Conservation (phyloP, 1,284 basidiomycete species). For the Heliocybe sulcata region DNA sequence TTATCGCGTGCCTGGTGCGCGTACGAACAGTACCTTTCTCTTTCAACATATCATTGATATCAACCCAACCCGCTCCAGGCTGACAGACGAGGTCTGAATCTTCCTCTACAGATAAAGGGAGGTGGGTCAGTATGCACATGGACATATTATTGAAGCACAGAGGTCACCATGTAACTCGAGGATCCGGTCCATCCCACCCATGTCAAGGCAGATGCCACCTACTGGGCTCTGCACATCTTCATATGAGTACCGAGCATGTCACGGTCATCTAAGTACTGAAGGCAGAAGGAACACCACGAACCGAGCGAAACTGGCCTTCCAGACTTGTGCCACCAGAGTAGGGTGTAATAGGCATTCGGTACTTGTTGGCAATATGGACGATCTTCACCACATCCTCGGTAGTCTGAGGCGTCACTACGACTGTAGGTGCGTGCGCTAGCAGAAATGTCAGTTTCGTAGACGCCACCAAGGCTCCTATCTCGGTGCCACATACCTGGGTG, state of each 20-base stretch:
- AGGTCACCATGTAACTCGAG: slow-evolving; percentile 68
- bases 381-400: slow-evolving; percentile 56
- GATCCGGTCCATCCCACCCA: slow-evolving; percentile 82
- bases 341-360: slow-evolving; percentile 46
- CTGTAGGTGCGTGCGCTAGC: slow-evolving; percentile 62
- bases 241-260: not conserved
- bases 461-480: not conserved
- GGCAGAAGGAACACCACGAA: slow-evolving; percentile 23
- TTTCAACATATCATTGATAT: slow-evolving; percentile 71
- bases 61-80: slow-evolving; percentile 83
- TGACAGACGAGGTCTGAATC: slow-evolving; percentile 82
- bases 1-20: slow-evolving; percentile 1
- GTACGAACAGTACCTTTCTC: slow-evolving; percentile 39
- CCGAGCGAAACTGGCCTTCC: slow-evolving; percentile 55
- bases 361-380: slow-evolving; percentile 50
- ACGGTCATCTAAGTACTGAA: not conserved
- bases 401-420: slow-evolving; percentile 40
- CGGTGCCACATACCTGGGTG: slow-evolving; percentile 38
- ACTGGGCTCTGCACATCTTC: slow-evolving; percentile 30
- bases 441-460: slow-evolving; percentile 20
- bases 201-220: slow-evolving; percentile 82
- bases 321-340: slow-evolving; percentile 57
- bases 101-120: slow-evolving; percentile 39
- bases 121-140: slow-evolving; percentile 1
- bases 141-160: slow-evolving; percentile 2